A percentile compares a stretch with the other conserved stretches of the same genome.
These are phyloP conservation scores for Penicillium argentinense DNA, from an alignment of 495 filamentous ascomycete genomes.

Conservation along the genomic window DNA sequence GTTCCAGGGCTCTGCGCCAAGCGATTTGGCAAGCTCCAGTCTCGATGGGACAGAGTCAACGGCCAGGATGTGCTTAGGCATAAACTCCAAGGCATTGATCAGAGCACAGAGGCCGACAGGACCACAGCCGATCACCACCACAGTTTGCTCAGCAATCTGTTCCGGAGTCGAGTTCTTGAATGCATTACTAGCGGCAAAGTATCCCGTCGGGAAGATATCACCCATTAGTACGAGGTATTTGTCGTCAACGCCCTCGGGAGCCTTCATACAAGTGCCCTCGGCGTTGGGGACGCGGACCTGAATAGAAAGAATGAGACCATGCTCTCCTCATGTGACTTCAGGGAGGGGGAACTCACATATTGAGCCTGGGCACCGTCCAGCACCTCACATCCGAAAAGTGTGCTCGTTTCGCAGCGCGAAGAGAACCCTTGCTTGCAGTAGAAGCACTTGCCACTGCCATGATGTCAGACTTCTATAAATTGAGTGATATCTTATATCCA, in stretches of 20 bases:
- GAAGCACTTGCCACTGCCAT: slow-evolving; percentile 72
- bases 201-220: slow-evolving; percentile 74
- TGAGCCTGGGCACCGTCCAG: slow-evolving; percentile 91
- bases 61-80: slow-evolving; percentile 79
- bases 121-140: slow-evolving; percentile 86
- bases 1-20: slow-evolving; percentile 88
- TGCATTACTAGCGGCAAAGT: slow-evolving; percentile 82
- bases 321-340: too few species aligned
- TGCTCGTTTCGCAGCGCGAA: slow-evolving; percentile 73
- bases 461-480: slow-evolving; percentile 7
- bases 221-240: slow-evolving; percentile 72
- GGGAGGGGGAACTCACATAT: slow-evolving; percentile 50
- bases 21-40: slow-evolving; percentile 69
- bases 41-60: slow-evolving; percentile 80
- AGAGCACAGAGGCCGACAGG: slow-evolving; percentile 87
- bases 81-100: slow-evolving; percentile 76
- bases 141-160: slow-evolving; percentile 66
- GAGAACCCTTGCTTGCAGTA: slow-evolving; percentile 84
- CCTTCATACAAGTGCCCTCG: slow-evolving; percentile 76
- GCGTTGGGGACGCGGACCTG: slow-evolving; percentile 79
- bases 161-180: slow-evolving; percentile 65
- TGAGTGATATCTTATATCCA: not conserved
- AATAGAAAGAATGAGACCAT: not conserved
- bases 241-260: slow-evolving; percentile 73
- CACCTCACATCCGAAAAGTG: slow-evolving; percentile 70